A percentile compares a stretch with the other conserved stretches of the same genome.
phyloP scores from a whole-genome alignment of 371 early-diverging fungal genomes.

The Rhizopus microsporus region DNA sequence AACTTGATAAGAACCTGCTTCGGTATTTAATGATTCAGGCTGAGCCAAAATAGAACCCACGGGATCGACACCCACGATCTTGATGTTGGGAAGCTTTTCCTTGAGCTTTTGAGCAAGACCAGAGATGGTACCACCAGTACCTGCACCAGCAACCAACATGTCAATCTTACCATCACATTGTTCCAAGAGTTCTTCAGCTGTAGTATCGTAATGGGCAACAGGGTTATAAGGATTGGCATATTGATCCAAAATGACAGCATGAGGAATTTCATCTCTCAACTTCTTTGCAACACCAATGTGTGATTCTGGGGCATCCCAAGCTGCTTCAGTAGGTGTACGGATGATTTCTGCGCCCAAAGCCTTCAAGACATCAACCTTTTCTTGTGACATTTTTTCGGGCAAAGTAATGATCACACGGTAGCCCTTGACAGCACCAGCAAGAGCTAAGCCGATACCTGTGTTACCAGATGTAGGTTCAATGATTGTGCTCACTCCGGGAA shows the following conservation, averaged over 20 bases:
- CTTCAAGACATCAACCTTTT: slow-evolving; percentile 74
- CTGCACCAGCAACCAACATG: slow-evolving; percentile 72
- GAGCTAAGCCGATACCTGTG: slow-evolving; percentile 53
- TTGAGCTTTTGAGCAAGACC: slow-evolving; percentile 63
- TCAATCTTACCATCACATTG: slow-evolving; percentile 63
- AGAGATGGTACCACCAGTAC: slow-evolving; percentile 69
- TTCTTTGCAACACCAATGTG: slow-evolving; percentile 66
- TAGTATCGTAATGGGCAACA: slow-evolving; percentile 25
- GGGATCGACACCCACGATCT: slow-evolving; percentile 75
- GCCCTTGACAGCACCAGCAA: slow-evolving; percentile 41
- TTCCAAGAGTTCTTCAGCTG: slow-evolving; percentile 70
- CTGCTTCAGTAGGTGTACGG: slow-evolving; percentile 73
- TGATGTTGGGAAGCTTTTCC: slow-evolving; percentile 54
- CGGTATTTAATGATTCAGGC: not conserved
- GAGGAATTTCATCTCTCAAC: slow-evolving; percentile 55
- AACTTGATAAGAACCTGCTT: slow-evolving; percentile 35
- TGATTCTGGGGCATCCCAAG: slow-evolving; percentile 74
- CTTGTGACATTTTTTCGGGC: slow-evolving; percentile 74
- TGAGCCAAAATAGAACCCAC: slow-evolving; percentile 56
- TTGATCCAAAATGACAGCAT: slow-evolving; percentile 72
- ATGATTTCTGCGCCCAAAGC: slow-evolving; percentile 78
- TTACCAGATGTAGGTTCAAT: slow-evolving; percentile 79
- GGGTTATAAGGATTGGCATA: slow-evolving; percentile 13
- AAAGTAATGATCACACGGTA: slow-evolving; percentile 65
- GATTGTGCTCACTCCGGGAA: slow-evolving; percentile 85